A percentile compares a stretch with the other conserved stretches of the same genome.
Evolutionary conservation across 495 filamentous ascomycete species (phyloP).

Genomic region (Podospora didyma): DNA sequence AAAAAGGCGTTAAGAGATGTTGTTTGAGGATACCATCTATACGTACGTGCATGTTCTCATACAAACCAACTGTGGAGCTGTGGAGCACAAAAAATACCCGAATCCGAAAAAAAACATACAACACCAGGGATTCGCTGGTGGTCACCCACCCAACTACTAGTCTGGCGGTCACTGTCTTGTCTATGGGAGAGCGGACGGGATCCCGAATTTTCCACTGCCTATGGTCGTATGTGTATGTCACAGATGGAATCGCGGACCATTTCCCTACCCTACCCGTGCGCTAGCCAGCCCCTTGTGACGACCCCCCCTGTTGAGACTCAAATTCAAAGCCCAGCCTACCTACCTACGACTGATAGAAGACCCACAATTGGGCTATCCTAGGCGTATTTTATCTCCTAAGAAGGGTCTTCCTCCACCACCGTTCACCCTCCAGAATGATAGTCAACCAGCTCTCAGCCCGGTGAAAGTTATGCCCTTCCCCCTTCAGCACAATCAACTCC

Average conservation of each 20-base stretch:
- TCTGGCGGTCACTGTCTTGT: slow-evolving; percentile 33
- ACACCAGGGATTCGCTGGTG: slow-evolving; percentile 37
- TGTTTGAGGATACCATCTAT: too few species aligned
- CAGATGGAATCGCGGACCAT: too few species aligned
- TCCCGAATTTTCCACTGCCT: slow-evolving; percentile 38
- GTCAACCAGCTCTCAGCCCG: slow-evolving; percentile 21
- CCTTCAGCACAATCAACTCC: slow-evolving; percentile 40
- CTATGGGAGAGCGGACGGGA: slow-evolving; percentile 51
- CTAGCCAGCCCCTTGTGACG: too few species aligned
- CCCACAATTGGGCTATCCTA: too few species aligned
- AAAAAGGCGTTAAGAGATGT: too few species aligned
- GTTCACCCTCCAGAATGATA: slow-evolving; percentile 28
- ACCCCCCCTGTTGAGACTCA: too few species aligned
- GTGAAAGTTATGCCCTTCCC: slow-evolving; percentile 44
- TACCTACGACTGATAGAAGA: too few species aligned
- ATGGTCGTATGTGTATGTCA: slow-evolving; percentile 19
- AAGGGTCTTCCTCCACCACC: slow-evolving; percentile 49
- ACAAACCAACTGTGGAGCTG: too few species aligned
- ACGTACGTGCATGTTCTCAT: too few species aligned
- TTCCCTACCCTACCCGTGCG: too few species aligned
- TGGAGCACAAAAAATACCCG: too few species aligned
- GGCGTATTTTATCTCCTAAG: slow-evolving; percentile 59
- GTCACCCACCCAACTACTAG: slow-evolving; percentile 42
- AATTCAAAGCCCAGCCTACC: too few species aligned
- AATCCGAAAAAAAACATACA: slow-evolving; percentile 26